These are phyloP conservation scores for Tetracentron sinense DNA, from an alignment of 164 flowering plant genomes.

Conservation along the genomic window DNA sequence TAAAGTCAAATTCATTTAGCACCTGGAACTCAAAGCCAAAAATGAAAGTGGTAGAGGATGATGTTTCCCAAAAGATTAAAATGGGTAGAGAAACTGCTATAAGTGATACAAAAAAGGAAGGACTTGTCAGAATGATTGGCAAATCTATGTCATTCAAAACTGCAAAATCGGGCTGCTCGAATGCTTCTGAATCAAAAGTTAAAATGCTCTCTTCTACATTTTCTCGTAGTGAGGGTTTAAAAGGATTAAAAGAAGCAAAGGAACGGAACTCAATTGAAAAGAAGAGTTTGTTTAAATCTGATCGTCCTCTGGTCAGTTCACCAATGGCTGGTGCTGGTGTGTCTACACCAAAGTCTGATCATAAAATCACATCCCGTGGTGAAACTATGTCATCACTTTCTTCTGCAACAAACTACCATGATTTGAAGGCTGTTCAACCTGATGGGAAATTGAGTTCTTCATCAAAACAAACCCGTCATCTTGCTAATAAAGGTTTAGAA, in stretches of 20 bases:
- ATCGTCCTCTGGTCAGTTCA: conserved; percentile 29
- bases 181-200: conserved; percentile 48
- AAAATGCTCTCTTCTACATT: conserved; percentile 48
- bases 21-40: conserved; percentile 47
- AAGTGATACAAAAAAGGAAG: conserved; percentile 42
- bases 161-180: conserved; percentile 30
- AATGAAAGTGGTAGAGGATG: conserved; percentile 55
- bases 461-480: conserved; percentile 27
- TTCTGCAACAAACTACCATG: conserved; percentile 28
- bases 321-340: conserved; percentile 17
- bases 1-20: conserved; percentile 63
- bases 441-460: conserved; percentile 35
- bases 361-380: conserved; percentile 35
- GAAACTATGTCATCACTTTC: conserved; percentile 25
- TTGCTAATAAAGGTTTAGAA: conserved; percentile 31
- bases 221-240: conserved; percentile 40
- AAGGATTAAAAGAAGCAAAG: conserved; percentile 41
- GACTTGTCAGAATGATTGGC: conserved; percentile 29
- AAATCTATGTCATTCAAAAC: conserved; percentile 71
- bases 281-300: conserved; percentile 42
- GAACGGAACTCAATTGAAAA: conserved; percentile 44
- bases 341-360: conserved; percentile 34
- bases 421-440: conserved; percentile 32
- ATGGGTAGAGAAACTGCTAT: conserved; percentile 31
- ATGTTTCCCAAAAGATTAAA: conserved; percentile 44